Conservation (phyloP, 441 rosid genomes). For the Kokia cookei region DNA sequence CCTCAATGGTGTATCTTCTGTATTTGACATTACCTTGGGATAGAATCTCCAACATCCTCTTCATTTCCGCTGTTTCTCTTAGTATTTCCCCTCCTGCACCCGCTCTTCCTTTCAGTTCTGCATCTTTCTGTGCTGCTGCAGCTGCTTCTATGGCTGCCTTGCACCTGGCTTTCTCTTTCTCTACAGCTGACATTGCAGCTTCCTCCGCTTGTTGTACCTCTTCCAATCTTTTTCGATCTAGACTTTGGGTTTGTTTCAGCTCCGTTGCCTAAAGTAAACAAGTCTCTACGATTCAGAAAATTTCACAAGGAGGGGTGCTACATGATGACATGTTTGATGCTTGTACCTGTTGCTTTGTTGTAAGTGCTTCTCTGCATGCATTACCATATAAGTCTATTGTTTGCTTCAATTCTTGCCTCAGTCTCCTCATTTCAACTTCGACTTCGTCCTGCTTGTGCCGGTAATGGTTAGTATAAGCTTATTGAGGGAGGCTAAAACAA, state of each 20-base stretch:
- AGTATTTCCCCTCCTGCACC: slow-evolving; percentile 28
- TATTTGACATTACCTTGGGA: slow-evolving; percentile 23
- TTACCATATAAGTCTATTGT: slow-evolving; percentile 81
- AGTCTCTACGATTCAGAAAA: background rate
- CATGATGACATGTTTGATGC: background rate
- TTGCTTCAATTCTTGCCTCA: slow-evolving; percentile 83
- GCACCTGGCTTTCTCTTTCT: slow-evolving; percentile 41
- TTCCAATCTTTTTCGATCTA: slow-evolving; percentile 36
- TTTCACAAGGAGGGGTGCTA: background rate
- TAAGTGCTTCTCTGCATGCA: slow-evolving; percentile 88
- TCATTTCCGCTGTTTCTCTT: slow-evolving; percentile 29
- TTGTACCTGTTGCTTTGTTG: slow-evolving; percentile 72
- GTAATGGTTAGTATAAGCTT: background rate
- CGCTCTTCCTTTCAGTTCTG: slow-evolving; percentile 35
- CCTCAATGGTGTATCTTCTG: slow-evolving; percentile 46
- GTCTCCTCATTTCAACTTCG: slow-evolving; percentile 83
- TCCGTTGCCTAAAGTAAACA: slow-evolving; percentile 38
- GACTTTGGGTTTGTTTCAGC: slow-evolving; percentile 43
- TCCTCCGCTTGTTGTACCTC: slow-evolving; percentile 43
- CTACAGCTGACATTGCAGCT: slow-evolving; percentile 29
- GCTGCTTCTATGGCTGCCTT: slow-evolving; percentile 49
- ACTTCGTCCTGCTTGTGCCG: slow-evolving; percentile 51
- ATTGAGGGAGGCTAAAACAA: background rate
- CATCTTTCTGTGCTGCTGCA: slow-evolving; percentile 37
- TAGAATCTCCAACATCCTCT: slow-evolving; percentile 9